These are phyloP conservation scores for Pyricularia sp. DNA, from an alignment of 2,329 filamentous ascomycete genomes.

Conservation along the genomic window DNA sequence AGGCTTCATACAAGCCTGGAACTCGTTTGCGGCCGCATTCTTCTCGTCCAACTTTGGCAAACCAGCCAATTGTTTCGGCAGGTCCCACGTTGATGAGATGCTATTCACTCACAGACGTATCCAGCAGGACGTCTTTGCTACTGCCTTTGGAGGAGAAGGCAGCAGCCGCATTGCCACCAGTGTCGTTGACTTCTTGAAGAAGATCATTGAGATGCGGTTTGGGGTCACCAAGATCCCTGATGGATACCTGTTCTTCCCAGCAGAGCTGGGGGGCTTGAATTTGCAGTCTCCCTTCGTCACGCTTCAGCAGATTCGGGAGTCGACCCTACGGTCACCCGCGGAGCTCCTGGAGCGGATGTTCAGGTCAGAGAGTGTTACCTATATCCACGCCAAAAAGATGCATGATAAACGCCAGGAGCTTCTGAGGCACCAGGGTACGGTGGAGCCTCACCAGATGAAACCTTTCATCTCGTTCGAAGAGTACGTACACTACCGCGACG, in stretches of 20 bases:
- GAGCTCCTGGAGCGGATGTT: slow-evolving; percentile 18
- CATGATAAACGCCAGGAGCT: slow-evolving; percentile 17
- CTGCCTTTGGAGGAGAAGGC: background rate
- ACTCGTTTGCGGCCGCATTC: slow-evolving; percentile 37
- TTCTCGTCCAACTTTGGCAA: slow-evolving; percentile 39
- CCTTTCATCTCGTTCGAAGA: slow-evolving; percentile 32
- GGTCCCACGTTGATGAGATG: slow-evolving; percentile 37
- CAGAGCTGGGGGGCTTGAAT: slow-evolving; percentile 32
- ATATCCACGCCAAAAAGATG: slow-evolving; percentile 18
- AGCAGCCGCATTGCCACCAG: slow-evolving; percentile 17
- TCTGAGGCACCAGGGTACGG: too few relatives aligned
- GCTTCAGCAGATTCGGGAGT: slow-evolving; percentile 24
- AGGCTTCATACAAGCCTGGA: slow-evolving; percentile 36
- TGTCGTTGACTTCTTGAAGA: slow-evolving; percentile 42
- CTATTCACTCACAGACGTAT: slow-evolving; percentile 31
- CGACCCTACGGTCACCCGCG: slow-evolving; percentile 17
- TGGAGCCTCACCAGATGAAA: slow-evolving; percentile 14
- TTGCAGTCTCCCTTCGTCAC: slow-evolving; percentile 31
- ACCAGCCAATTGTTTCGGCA: slow-evolving; percentile 37
- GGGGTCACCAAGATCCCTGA: slow-evolving; percentile 27
- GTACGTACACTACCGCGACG: slow-evolving; percentile 28
- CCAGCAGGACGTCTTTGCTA: slow-evolving; percentile 32
- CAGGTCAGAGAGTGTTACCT: slow-evolving; percentile 20
- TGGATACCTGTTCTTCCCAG: slow-evolving; percentile 33
- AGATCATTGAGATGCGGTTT: slow-evolving; percentile 38